Percentiles rank a stretch among this genome's conserved stretches.
Evolutionary conservation across 2,329 filamentous ascomycete species (phyloP).

Genomic region (Sclerotinia trifoliorum): DNA sequence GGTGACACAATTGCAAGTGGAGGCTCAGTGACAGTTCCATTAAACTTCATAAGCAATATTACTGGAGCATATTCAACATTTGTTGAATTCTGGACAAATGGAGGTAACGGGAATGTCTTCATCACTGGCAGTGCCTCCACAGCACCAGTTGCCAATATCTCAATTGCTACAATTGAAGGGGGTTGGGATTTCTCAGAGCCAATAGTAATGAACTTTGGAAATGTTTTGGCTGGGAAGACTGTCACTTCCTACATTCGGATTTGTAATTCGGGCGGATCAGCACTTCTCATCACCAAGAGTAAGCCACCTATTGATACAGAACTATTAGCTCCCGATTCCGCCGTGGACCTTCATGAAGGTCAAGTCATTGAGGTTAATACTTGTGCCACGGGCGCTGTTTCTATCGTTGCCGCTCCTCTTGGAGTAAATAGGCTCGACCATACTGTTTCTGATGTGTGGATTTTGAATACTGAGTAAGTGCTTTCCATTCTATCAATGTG

Average conservation of each 20-base stretch:
- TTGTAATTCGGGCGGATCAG: conserved; percentile 39
- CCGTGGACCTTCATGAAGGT: conserved; percentile 36
- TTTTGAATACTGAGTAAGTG: conserved; percentile 40
- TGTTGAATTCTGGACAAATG: conserved; percentile 38
- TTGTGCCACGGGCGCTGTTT: conserved; percentile 37
- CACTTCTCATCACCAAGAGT: conserved; percentile 37
- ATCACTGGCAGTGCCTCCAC: conserved; percentile 37
- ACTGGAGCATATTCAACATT: conserved; percentile 38
- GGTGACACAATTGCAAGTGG: conserved; percentile 30
- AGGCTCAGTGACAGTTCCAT: conserved; percentile 37
- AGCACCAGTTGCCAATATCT: conserved; percentile 36
- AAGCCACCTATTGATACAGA: conserved; percentile 37
- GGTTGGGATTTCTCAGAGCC: conserved; percentile 37
- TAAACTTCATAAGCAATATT: conserved; percentile 32
- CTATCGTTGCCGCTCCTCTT: conserved; percentile 33
- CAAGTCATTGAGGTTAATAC: conserved; percentile 33
- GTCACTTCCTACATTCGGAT: conserved; percentile 34
- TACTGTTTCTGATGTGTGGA: conserved; percentile 39
- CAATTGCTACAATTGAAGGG: conserved; percentile 38
- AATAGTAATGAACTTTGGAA: conserved; percentile 35
- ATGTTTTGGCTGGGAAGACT: conserved; percentile 34
- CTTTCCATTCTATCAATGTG: neutral
- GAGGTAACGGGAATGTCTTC: conserved; percentile 34
- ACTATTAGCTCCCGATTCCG: conserved; percentile 28
- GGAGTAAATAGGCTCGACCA: conserved; percentile 33